These are phyloP conservation scores for Extremus antarcticus DNA, from an alignment of 495 filamentous ascomycete genomes.

Conservation along the genomic window DNA sequence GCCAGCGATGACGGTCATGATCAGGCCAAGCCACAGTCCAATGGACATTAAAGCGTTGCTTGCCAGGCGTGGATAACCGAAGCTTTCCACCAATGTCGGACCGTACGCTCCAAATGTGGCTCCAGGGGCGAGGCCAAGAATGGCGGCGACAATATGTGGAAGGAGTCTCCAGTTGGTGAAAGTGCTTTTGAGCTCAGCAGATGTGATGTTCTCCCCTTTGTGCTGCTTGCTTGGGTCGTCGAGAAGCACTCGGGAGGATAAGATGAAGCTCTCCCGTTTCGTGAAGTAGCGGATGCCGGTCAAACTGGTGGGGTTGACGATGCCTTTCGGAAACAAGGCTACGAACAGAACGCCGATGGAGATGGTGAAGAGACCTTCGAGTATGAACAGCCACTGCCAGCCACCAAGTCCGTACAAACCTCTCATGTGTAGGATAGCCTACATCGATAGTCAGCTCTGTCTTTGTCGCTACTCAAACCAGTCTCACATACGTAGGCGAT, in stretches of 20 bases:
- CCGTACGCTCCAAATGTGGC: conserved; percentile 33
- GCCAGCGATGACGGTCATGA: conserved; percentile 23
- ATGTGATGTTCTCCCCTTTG: conserved; percentile 1
- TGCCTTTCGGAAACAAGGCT: conserved; percentile 5
- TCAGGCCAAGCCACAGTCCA: conserved; percentile 26
- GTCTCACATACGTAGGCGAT: conserved; percentile 34
- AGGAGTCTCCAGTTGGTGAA: conserved; percentile 24
- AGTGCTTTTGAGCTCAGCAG: conserved; percentile 6
- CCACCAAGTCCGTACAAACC: conserved; percentile 41
- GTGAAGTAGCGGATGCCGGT: conserved; percentile 30
- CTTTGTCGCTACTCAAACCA: background rate
- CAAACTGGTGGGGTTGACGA: conserved; percentile 2
- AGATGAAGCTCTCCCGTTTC: conserved; percentile 36
- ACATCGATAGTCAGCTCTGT: background rate
- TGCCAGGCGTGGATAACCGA: conserved; percentile 27
- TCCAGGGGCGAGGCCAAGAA: conserved; percentile 31
- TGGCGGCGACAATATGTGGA: conserved; percentile 32
- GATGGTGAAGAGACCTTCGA: conserved; percentile 46
- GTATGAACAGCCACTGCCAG: conserved; percentile 55
- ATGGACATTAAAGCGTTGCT: conserved; percentile 32
- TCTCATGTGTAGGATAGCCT: conserved; percentile 37
- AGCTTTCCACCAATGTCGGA: conserved; percentile 28
- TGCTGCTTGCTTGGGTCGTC: conserved; percentile 35
- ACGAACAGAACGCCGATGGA: conserved; percentile 29
- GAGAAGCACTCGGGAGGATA: conserved; percentile 32